Evolutionary conservation across 371 early-diverging fungal genomes (phyloP).

Genomic region (Syncephalis fuscata): DNA sequence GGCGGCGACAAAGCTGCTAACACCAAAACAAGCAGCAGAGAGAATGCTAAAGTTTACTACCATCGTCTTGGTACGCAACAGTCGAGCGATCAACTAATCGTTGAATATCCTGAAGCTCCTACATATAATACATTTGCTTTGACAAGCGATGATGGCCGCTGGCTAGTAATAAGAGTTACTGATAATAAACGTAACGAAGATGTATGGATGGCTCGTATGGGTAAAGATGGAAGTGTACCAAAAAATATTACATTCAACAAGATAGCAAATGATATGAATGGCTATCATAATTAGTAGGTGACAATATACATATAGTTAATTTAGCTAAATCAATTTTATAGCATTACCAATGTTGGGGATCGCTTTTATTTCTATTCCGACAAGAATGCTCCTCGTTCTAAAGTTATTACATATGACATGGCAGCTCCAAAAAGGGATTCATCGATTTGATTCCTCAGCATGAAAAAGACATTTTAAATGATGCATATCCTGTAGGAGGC

Average conservation of each 20-base stretch:
- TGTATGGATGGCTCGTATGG: conserved; percentile 27
- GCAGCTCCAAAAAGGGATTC: conserved; percentile 25
- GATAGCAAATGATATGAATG: conserved; percentile 26
- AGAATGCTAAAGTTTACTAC: conserved; percentile 26
- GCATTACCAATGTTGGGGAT: conserved; percentile 32
- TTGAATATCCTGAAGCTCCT: conserved; percentile 25
- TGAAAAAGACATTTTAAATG: conserved; percentile 21
- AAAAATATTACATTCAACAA: conserved; percentile 10
- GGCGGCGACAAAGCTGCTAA: conserved; percentile 26
- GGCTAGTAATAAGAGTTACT: conserved; percentile 20
- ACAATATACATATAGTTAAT: neutral
- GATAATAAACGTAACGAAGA: conserved; percentile 23
- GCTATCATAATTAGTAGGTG: conserved; percentile 21
- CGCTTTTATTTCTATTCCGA: conserved; percentile 42
- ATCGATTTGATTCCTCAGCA: conserved; percentile 32
- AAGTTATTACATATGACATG: conserved; percentile 38
- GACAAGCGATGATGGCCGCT: conserved; percentile 32
- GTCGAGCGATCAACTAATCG: conserved; percentile 21
- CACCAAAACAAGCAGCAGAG: conserved; percentile 33
- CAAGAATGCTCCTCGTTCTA: conserved; percentile 30
- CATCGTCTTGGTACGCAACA: conserved; percentile 34
- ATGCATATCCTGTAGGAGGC: conserved; percentile 17
- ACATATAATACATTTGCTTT: conserved; percentile 11
- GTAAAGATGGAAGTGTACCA: conserved; percentile 4
- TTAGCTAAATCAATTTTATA: conserved; percentile 1